phyloP scores from a whole-genome alignment of 345 rosid species.

The Pseudoturritis turrita region DNA sequence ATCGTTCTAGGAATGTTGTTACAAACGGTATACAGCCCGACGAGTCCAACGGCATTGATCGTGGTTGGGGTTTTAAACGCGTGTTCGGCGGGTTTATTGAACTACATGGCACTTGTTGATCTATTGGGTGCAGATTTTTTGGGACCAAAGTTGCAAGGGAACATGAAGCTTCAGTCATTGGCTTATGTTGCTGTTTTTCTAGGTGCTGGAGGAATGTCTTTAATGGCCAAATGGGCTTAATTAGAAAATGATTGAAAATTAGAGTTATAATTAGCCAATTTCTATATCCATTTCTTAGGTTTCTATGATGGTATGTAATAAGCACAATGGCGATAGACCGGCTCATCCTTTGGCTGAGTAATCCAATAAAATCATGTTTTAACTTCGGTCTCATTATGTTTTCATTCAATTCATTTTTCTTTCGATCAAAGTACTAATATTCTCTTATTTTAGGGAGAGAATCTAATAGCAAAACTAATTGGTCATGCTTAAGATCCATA shows the following conservation, averaged over 20 bases:
- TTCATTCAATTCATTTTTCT: background rate
- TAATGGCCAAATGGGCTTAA: constrained; percentile 45
- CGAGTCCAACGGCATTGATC: constrained; percentile 37
- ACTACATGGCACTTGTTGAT: constrained; percentile 45
- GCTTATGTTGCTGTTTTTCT: constrained; percentile 34
- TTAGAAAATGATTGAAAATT: background rate
- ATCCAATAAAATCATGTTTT: background rate
- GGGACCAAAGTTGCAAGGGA: constrained; percentile 40
- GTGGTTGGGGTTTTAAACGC: constrained; percentile 41
- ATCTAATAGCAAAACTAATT: no score
- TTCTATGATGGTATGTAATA: background rate
- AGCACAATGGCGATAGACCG: background rate
- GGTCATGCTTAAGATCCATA: no score
- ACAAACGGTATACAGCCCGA: constrained; percentile 28
- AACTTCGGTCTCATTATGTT: background rate
- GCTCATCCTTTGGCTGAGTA: background rate
- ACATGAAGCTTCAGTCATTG: constrained; percentile 26
- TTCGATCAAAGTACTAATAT: background rate
- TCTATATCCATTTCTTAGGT: background rate
- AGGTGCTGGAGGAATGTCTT: constrained; percentile 38
- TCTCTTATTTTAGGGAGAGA: background rate
- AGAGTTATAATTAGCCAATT: background rate
- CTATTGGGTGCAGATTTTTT: constrained; percentile 43
- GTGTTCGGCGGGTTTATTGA: constrained; percentile 35
- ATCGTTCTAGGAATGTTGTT: constrained; percentile 38